Evolutionary conservation across 2,329 filamentous ascomycete genomes (phyloP), one percentile per base, ranked within the genome.

Genomic region (Talaromyces marneffei): DNA sequence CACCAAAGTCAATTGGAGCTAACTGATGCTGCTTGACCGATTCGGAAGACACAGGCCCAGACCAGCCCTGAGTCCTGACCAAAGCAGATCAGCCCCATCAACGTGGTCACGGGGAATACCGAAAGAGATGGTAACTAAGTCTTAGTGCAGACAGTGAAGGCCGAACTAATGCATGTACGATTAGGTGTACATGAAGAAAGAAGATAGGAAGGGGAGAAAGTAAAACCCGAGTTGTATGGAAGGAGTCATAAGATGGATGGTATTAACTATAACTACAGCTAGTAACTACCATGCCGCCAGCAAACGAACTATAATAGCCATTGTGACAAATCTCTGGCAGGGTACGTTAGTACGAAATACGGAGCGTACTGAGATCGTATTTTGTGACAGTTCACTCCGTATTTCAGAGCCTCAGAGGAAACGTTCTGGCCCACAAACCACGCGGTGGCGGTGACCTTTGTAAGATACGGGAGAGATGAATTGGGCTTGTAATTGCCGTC

Each of bases 1-100:
- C 12, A 18, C 42, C 20, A 59, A 59, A 59, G 57, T 59, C 42
- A 53, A 53, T 59, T 59, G 57, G 48, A 53, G 57, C 57, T 58
- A 42, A 37, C n/a, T 46, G 57, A 18, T 52, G 55, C 52, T 37
- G 52, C 14, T 42, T 52, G 57, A 52, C 33, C 27, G 44, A 52
- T 52, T 39, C 9, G 44, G 46, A 59, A 59, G 44, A 35, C 18
- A 46, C 7, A 31, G 52, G 57, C 29, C 57, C 48, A 59, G 57
- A 42, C 57, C 57, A 53, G 46, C 25, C 57, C 44, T 52, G 46
- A 25, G 20, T 25, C 33, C 33, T 27, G 31, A 39, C 33, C 57
- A 48, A 40, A 59, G 57, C 44, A 59, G 57, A 59, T 59, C 35
- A 40, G 57, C 57, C 57, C 57, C 57, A 27, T 53, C 44, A 20